Percentiles rank a stretch among this genome's conserved stretches.
Evolutionary conservation across 768 basidiomycete species (phyloP).

Genomic region (Mycena filopes): DNA sequence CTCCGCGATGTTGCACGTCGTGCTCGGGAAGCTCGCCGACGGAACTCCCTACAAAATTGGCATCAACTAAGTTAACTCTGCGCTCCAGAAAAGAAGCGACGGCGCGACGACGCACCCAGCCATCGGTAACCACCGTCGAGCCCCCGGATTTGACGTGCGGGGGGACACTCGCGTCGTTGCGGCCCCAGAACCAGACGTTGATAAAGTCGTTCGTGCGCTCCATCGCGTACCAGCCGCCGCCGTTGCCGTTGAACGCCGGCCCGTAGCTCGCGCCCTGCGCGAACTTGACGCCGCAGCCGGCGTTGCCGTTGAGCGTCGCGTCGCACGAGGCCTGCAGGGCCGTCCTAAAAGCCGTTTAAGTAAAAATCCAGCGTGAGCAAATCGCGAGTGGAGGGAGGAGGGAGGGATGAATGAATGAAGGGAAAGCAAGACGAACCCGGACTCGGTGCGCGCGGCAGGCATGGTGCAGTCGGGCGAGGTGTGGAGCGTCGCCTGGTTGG

Average conservation of each 20-base stretch:
- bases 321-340: conserved; percentile 55
- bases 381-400: too few relatives aligned
- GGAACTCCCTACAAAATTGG: conserved; percentile 61
- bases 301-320: conserved; percentile 53
- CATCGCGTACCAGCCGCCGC: conserved; percentile 75
- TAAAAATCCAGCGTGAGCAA: not conserved
- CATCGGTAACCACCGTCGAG: conserved; percentile 53
- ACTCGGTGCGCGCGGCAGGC: conserved; percentile 50
- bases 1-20: conserved; percentile 64
- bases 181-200: conserved; percentile 79
- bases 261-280: conserved; percentile 60
- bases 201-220: conserved; percentile 68
- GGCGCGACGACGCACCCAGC: conserved; percentile 56
- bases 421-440: conserved; percentile 55
- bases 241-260: conserved; percentile 63
- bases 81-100: not conserved
- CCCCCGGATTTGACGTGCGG: conserved; percentile 55
- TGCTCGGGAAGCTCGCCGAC: conserved; percentile 67
- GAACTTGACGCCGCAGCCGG: conserved; percentile 59
- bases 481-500: conserved; percentile 55
- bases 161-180: conserved; percentile 59
- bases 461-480: conserved; percentile 59
- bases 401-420: not conserved
- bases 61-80: too few relatives aligned
- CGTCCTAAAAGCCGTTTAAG: conserved; percentile 42